Conservation (phyloP, 2,329 filamentous ascomycete genomes). For the Chaetomium globosum region DNA sequence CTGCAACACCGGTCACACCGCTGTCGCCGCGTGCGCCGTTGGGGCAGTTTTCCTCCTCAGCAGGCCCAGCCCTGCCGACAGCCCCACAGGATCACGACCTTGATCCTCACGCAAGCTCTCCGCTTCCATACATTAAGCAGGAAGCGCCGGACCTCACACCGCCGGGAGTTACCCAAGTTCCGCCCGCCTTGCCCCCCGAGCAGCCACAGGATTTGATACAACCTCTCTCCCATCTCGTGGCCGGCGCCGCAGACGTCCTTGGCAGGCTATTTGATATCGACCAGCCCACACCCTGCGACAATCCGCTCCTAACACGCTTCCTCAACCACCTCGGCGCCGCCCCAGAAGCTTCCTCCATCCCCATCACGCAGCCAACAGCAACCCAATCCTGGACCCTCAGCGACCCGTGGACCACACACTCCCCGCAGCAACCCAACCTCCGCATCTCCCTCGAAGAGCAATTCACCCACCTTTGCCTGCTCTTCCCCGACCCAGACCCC, state of each 20-base stretch:
- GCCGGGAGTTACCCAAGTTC: too few species aligned
- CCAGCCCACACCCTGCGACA: background rate
- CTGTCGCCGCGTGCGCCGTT: background rate
- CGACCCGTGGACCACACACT: constrained; percentile 9
- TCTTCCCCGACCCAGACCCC: constrained; percentile 18
- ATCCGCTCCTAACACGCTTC: constrained; percentile 1
- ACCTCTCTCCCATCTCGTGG: background rate
- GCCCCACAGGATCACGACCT: background rate
- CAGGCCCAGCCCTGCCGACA: background rate
- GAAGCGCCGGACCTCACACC: constrained; percentile 1
- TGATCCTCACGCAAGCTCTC: background rate
- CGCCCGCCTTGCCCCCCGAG: background rate
- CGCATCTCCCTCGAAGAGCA: constrained; percentile 12
- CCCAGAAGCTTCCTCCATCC: background rate
- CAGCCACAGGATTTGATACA: background rate
- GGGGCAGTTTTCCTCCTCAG: background rate
- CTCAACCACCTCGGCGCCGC: background rate
- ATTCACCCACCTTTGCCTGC: constrained; percentile 25
- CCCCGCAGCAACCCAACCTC: background rate
- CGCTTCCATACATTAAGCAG: constrained; percentile 7
- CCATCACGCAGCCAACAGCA: background rate
- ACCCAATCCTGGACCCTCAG: constrained; percentile 11
- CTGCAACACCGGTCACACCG: constrained; percentile 9
- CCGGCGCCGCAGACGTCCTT: constrained; percentile 9
- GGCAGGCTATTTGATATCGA: constrained; percentile 4